A percentile compares a stretch with the other conserved stretches of the same genome.
Evolutionary conservation across 176 grass and related monocot genomes (phyloP).

Genomic region (Eragrostis nindensis): DNA sequence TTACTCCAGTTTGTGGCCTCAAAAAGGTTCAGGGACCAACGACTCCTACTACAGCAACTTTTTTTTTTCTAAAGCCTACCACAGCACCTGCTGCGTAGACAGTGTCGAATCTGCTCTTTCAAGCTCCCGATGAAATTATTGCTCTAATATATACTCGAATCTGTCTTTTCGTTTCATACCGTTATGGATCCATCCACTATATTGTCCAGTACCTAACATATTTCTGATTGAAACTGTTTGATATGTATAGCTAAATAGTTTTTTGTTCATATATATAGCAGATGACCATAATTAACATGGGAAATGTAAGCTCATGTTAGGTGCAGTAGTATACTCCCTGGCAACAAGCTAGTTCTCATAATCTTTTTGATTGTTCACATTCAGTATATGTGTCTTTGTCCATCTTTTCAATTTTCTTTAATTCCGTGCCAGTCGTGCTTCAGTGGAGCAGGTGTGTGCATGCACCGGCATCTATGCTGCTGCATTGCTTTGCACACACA

Average conservation of each 20-base stretch:
- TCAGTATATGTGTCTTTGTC: too few relatives aligned
- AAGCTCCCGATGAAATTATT: slow-evolving; percentile 38
- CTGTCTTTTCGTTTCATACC: neutral
- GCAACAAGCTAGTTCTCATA: neutral
- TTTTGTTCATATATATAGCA: neutral
- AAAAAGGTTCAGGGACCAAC: slow-evolving; percentile 29
- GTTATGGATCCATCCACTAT: neutral
- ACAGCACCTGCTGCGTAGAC: neutral
- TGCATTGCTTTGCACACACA: neutral
- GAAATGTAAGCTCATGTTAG: neutral
- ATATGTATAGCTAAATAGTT: neutral
- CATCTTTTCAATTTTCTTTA: neutral
- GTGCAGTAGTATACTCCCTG: neutral
- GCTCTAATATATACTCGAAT: neutral
- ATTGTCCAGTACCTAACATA: slow-evolving; percentile 22
- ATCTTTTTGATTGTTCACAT: neutral
- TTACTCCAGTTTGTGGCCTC: neutral
- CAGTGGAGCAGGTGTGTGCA: slow-evolving; percentile 26
- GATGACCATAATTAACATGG: neutral
- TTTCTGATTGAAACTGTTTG: slow-evolving; percentile 23
- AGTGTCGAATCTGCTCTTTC: slow-evolving; percentile 19
- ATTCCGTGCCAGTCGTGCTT: neutral
- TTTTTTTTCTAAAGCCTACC: too few relatives aligned
- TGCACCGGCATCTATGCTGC: neutral
- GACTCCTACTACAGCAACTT: too few relatives aligned